Evolutionary conservation across 805 yeast species (phyloP), one percentile per base, ranked within the genome.

Genomic region (Helenozyma baotianmanensis): DNA sequence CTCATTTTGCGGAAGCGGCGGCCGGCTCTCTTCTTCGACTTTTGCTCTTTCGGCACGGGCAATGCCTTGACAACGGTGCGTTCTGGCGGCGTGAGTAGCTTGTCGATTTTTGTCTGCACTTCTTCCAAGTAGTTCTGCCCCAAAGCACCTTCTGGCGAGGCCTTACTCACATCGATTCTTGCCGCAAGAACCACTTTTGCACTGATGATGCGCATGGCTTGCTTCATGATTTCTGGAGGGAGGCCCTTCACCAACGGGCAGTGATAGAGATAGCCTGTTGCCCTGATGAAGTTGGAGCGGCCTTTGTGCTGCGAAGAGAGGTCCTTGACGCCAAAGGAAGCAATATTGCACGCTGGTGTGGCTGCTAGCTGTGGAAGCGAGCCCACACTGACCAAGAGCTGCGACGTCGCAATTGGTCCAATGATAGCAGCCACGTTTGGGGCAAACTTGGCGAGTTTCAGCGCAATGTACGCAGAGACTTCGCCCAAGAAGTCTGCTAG

Each of bases 1-100:
- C 85, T 87, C 63, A 77, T 72, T 56, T 87, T 88, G 31, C 95
- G 68, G 45, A 82, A 71, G 35, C 90, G 63, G 43, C 78, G 66
- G 1, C 98, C 98, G 2, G 94, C 97, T 47, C 98, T 68, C 46
- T 80, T 84, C 58, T 86, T 85, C 4, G 90, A 78, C 30, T 79
- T 76, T 34, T 70, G 72, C 35, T 88, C 96, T 12, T 75, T 65
- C 0, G 96, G 97, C 4, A 73, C 62, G 0, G 90, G 81, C 30
- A 88, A 70, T 0, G 89, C 80, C 38, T 78, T 78, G 11, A 72
- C 64, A 2, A 70, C 72, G 13, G 62, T 60, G 13, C 68, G 69
- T 14, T 79, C 82, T 0, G 97, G 96, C 0, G 97, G 92, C 5
- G 79, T 76, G 16, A 77, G 71, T 21, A 87, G 57, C 47, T 85